Percentiles rank a stretch among this genome's conserved stretches.
phyloP scores from a whole-genome alignment of 2,329 filamentous ascomycete genomes.

The Cladosporium velox region DNA sequence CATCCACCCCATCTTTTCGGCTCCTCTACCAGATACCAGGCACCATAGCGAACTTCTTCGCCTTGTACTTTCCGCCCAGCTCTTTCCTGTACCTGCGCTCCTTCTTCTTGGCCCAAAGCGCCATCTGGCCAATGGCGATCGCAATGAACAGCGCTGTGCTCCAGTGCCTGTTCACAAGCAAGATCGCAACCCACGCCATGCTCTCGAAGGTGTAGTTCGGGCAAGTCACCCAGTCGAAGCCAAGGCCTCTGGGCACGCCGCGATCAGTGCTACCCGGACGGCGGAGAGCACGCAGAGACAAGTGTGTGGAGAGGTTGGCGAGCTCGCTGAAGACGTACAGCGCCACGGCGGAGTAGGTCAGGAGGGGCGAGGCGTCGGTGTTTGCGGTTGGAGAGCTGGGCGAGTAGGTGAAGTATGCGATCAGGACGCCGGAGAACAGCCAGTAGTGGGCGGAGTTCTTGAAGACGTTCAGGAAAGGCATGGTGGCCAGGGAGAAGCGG shows the following conservation, averaged over 20 bases:
- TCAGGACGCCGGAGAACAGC: conserved; percentile 75
- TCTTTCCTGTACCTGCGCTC: conserved; percentile 86
- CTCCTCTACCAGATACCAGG: conserved; percentile 67
- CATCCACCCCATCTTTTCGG: not conserved
- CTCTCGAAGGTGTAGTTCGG: conserved; percentile 97
- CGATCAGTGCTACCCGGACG: conserved; percentile 79
- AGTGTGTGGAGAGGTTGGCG: conserved; percentile 77
- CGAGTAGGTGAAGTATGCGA: conserved; percentile 82
- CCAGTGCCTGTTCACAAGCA: conserved; percentile 76
- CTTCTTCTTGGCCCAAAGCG: conserved; percentile 85
- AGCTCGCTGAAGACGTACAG: conserved; percentile 78
- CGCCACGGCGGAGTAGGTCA: conserved; percentile 68
- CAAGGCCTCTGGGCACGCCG: conserved; percentile 82
- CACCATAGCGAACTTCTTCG: conserved; percentile 82
- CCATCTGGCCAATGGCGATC: conserved; percentile 78
- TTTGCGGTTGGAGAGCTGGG: conserved; percentile 69
- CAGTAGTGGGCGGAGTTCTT: conserved; percentile 97
- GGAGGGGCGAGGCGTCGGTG: conserved; percentile 45
- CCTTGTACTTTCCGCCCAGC: conserved; percentile 92
- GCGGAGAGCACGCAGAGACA: conserved; percentile 75
- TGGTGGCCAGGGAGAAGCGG: conserved; percentile 91
- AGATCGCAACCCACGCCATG: conserved; percentile 81
- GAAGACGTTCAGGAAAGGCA: conserved; percentile 88
- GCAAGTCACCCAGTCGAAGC: conserved; percentile 85
- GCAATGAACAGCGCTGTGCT: conserved; percentile 74